Evolutionary conservation across 108 stramenopile genomes (phyloP).

Genomic region (Pseudonitzschia multistriata): DNA sequence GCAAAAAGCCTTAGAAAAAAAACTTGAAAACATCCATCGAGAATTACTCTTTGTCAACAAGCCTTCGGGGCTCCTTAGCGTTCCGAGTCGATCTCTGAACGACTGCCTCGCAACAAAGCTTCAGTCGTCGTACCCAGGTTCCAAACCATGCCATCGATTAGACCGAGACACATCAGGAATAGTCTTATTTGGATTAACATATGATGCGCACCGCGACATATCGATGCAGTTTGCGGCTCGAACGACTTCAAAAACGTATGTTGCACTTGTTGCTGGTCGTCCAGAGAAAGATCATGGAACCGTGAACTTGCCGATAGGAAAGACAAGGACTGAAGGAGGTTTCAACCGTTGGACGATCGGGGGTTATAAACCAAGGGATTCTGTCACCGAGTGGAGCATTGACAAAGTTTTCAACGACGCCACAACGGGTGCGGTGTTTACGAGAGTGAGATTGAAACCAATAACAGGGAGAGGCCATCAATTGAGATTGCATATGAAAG

Average conservation of each 20-base stretch:
- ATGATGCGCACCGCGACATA: conserved; percentile 38
- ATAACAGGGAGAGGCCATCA: conserved; percentile 54
- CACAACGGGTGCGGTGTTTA: conserved; percentile 38
- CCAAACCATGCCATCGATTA: conserved; percentile 61
- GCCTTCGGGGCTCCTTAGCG: conserved; percentile 1
- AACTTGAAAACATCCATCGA: not conserved
- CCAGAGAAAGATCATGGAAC: conserved; percentile 28
- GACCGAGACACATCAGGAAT: conserved; percentile 70
- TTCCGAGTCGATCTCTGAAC: not conserved
- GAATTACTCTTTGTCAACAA: conserved; percentile 12
- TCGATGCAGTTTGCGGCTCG: conserved; percentile 49
- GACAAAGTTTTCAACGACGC: conserved; percentile 16
- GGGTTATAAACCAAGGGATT: not conserved
- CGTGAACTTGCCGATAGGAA: conserved; percentile 44
- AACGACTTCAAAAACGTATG: conserved; percentile 42
- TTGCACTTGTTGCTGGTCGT: conserved; percentile 54
- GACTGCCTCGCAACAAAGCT: not conserved
- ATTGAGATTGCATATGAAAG: conserved; percentile 46
- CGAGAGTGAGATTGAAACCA: conserved; percentile 45
- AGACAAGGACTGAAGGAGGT: conserved; percentile 6
- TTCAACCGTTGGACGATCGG: conserved; percentile 11
- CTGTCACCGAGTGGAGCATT: not conserved
- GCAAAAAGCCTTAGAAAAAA: not conserved
- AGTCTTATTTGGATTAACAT: conserved; percentile 51
- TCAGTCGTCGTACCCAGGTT: not conserved